Evolutionary conservation across 2,329 filamentous ascomycete species (phyloP).

Genomic region (Fusarium longipes): DNA sequence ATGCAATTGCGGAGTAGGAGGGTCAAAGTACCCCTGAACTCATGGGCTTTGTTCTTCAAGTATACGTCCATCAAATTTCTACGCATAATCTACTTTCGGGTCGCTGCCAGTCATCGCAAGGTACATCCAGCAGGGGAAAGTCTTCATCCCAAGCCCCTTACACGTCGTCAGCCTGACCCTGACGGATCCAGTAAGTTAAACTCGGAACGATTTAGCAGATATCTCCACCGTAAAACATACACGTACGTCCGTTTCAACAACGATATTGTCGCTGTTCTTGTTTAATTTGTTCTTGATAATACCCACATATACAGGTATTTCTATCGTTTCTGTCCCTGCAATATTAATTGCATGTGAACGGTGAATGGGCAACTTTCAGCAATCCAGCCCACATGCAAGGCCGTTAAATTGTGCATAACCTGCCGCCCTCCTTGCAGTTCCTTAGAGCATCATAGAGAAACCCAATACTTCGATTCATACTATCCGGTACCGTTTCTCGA

Average conservation of each 20-base stretch:
- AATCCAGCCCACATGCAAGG: neutral
- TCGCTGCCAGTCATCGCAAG: constrained; percentile 4
- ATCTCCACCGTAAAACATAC: constrained; percentile 3
- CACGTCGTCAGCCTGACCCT: constrained; percentile 46
- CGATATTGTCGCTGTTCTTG: constrained; percentile 8
- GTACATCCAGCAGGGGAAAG: constrained; percentile 23
- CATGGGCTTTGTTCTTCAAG: neutral
- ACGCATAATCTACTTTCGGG: constrained; percentile 6
- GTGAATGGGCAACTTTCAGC: neutral
- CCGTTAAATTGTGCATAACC: constrained; percentile 1
- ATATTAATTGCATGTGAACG: constrained; percentile 3
- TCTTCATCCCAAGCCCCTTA: constrained; percentile 32
- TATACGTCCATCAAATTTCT: constrained; percentile 1
- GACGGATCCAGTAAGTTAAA: constrained; percentile 51
- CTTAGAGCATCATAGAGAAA: neutral
- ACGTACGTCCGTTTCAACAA: constrained; percentile 52
- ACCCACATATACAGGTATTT: constrained; percentile 7
- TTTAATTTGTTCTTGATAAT: constrained; percentile 8
- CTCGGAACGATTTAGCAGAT: neutral
- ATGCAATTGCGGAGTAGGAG: constrained; percentile 8
- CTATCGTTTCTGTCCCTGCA: neutral
- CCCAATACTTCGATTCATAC: neutral
- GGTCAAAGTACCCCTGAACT: constrained; percentile 4
- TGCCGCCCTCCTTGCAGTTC: neutral
- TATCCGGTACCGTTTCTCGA: neutral